Percentiles rank a stretch among this genome's conserved stretches.
Evolutionary conservation across 1,284 basidiomycete species (phyloP).

Genomic region (Puccinia horiana): DNA sequence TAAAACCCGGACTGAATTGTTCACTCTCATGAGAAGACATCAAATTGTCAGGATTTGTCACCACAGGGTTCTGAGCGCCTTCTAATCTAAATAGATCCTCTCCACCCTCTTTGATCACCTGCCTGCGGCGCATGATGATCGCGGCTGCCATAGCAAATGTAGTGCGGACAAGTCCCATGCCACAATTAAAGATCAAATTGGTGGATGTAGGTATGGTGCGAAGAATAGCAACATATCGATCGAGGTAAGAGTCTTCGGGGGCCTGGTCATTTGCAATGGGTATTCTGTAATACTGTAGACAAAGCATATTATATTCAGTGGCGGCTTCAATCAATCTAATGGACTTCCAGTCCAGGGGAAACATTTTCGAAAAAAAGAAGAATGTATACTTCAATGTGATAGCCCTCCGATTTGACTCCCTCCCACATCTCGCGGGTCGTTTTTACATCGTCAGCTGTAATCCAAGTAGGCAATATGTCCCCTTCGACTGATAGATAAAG

Average conservation of each 20-base stretch:
- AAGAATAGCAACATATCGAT: conserved; percentile 84
- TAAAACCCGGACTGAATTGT: conserved; percentile 7
- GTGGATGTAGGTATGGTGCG: conserved; percentile 75
- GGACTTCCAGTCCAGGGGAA: not conserved
- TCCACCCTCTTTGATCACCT: conserved; percentile 74
- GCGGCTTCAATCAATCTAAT: conserved; percentile 17
- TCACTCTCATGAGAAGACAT: not conserved
- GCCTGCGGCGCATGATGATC: conserved; percentile 79
- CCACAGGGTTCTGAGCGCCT: conserved; percentile 64
- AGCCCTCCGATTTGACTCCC: conserved; percentile 75
- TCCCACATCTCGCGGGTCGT: conserved; percentile 87
- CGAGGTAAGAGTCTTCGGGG: conserved; percentile 81
- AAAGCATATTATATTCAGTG: conserved; percentile 1
- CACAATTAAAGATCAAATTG: conserved; percentile 91
- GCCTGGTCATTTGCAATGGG: conserved; percentile 79
- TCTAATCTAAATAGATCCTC: conserved; percentile 73
- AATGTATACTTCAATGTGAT: conserved; percentile 76
- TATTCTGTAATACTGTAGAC: conserved; percentile 65
- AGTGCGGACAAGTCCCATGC: conserved; percentile 93
- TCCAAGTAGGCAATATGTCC: conserved; percentile 89
- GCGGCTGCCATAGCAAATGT: conserved; percentile 98
- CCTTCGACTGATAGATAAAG: conserved; percentile 65
- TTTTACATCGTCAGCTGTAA: conserved; percentile 86
- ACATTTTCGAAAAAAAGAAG: not conserved
- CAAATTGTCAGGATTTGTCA: not conserved